A percentile compares a stretch with the other conserved stretches of the same genome.
These are phyloP conservation scores for Trametes pubescens DNA, from an alignment of 1,284 basidiomycete species.

Conservation along the genomic window DNA sequence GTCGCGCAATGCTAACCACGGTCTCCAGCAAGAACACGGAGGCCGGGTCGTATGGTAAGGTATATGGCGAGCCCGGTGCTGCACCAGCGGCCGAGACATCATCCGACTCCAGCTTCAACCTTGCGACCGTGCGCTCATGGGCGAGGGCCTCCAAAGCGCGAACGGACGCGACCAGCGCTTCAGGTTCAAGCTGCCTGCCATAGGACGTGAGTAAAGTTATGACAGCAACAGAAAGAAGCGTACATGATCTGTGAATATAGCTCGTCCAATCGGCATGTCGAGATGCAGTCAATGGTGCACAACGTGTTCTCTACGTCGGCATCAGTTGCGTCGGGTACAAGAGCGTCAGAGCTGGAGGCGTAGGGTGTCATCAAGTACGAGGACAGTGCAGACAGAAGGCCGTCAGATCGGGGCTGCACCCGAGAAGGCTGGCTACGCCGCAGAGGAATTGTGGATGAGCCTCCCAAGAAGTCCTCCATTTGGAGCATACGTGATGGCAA, in stretches of 20 bases:
- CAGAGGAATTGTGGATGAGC: conserved; percentile 88
- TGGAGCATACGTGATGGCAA: conserved; percentile 90
- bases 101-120: conserved; percentile 72
- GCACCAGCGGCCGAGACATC: conserved; percentile 52
- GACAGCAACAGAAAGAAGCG: conserved; percentile 45
- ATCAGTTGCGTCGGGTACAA: conserved; percentile 85
- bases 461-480: conserved; percentile 96
- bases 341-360: conserved; percentile 69
- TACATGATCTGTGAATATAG: conserved; percentile 93
- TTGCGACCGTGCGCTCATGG: conserved; percentile 84
- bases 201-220: conserved; percentile 1
- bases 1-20: conserved; percentile 88
- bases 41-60: conserved; percentile 91
- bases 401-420: conserved; percentile 77
- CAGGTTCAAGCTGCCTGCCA: conserved; percentile 75
- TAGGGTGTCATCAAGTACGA: conserved; percentile 98
- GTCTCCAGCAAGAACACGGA: conserved; percentile 94
- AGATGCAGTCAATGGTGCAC: conserved; percentile 95
- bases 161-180: conserved; percentile 84
- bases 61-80: conserved; percentile 50
- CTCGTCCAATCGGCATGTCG: conserved; percentile 93
- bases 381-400: conserved; percentile 92
- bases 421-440: conserved; percentile 77
- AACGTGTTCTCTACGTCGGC: conserved; percentile 94
- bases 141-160: conserved; percentile 90